Conservation (phyloP, 2,329 filamentous ascomycete genomes). For the Sphaerulina populicola region DNA sequence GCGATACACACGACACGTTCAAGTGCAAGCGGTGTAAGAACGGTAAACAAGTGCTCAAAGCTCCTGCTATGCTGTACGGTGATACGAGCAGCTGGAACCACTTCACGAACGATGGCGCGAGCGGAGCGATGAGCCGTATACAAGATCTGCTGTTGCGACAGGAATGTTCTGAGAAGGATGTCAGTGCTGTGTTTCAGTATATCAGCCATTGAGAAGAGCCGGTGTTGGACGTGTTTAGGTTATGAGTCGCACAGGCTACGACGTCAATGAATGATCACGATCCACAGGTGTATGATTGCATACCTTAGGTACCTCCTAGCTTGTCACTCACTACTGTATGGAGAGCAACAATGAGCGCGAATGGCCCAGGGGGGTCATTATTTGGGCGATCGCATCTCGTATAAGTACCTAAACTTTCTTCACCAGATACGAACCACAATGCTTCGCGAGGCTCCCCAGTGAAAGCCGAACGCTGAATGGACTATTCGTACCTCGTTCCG, state of each 20-base stretch:
- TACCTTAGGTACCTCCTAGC: too few relatives aligned
- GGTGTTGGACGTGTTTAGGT: neutral
- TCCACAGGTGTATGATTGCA: neutral
- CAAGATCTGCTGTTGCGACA: constrained; percentile 87
- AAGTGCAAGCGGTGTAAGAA: constrained; percentile 88
- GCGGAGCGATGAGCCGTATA: constrained; percentile 60
- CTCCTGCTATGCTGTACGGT: constrained; percentile 89
- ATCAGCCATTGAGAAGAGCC: constrained; percentile 63
- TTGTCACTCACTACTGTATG: neutral
- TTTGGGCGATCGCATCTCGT: too few relatives aligned
- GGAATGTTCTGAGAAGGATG: constrained; percentile 67
- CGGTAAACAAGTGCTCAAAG: constrained; percentile 79
- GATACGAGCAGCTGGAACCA: constrained; percentile 99
- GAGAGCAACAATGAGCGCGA: neutral
- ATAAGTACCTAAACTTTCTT: too few relatives aligned
- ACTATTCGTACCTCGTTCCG: constrained; percentile 5
- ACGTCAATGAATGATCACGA: neutral
- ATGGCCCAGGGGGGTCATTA: too few relatives aligned
- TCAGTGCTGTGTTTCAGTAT: constrained; percentile 96
- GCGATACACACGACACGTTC: constrained; percentile 96
- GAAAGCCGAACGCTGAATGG: neutral
- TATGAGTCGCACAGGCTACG: neutral
- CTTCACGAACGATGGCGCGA: constrained; percentile 67
- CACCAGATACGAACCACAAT: neutral
- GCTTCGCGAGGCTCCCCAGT: neutral